Conservation (phyloP, 2,329 filamentous ascomycete species). For the Pezicula neosporulosa region DNA sequence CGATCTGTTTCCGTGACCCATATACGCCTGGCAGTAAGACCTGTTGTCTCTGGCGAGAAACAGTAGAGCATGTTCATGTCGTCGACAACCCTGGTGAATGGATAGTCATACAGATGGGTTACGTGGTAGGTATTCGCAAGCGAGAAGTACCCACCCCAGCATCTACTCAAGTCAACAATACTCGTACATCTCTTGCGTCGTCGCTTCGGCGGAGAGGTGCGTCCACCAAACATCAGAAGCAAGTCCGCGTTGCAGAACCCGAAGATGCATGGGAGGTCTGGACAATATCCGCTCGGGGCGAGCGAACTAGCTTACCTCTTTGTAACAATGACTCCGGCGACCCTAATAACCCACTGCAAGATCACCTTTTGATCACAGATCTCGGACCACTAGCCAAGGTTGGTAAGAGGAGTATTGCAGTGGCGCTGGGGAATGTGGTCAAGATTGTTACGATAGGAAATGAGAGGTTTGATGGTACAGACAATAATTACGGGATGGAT, state of each 20-base stretch:
- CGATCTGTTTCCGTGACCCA: slow-evolving; percentile 53
- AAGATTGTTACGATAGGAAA: slow-evolving; percentile 67
- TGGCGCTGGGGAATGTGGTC: slow-evolving; percentile 69
- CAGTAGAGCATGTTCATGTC: slow-evolving; percentile 46
- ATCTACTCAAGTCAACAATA: not conserved
- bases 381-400: slow-evolving; percentile 63
- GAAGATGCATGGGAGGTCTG: slow-evolving; percentile 49
- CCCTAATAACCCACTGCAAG: slow-evolving; percentile 12
- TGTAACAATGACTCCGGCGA: slow-evolving; percentile 5
- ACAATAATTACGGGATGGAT: slow-evolving; percentile 14
- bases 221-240: not conserved
- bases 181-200: not conserved
- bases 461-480: slow-evolving; percentile 52
- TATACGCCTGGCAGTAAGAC: slow-evolving; percentile 35
- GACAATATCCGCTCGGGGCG: slow-evolving; percentile 43
- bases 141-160: slow-evolving; percentile 26
- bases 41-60: slow-evolving; percentile 48
- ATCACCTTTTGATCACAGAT: slow-evolving; percentile 60
- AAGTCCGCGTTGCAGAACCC: not conserved
- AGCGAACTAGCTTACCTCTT: slow-evolving; percentile 16
- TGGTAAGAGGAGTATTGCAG: slow-evolving; percentile 61
- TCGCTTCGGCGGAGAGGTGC: slow-evolving; percentile 15
- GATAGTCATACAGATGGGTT: slow-evolving; percentile 58
- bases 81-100: slow-evolving; percentile 63
- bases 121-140: slow-evolving; percentile 59